phyloP scores from a whole-genome alignment of 768 basidiomycete genomes.

The Gymnopilus dilepis region DNA sequence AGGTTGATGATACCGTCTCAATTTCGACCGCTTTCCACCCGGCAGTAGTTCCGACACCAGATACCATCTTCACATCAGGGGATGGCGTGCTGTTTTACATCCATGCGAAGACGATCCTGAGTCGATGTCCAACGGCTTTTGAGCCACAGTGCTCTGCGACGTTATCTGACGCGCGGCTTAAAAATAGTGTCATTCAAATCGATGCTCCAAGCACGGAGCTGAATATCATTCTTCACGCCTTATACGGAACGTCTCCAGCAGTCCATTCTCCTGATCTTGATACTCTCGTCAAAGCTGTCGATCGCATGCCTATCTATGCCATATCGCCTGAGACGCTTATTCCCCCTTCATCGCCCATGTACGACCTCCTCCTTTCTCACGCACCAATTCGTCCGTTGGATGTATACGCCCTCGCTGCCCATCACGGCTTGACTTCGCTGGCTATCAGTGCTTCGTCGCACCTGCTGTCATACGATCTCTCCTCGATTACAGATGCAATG shows the following conservation, averaged over 20 bases:
- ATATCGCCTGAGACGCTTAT: slow-evolving; percentile 32
- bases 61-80: slow-evolving; percentile 52
- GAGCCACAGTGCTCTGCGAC: background rate
- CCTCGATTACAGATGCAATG: slow-evolving; percentile 41
- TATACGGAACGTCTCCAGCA: slow-evolving; percentile 57
- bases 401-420: slow-evolving; percentile 46
- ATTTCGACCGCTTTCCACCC: slow-evolving; percentile 38
- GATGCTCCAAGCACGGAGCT: slow-evolving; percentile 50
- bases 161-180: slow-evolving; percentile 14
- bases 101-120: slow-evolving; percentile 47
- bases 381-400: slow-evolving; percentile 42
- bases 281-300: slow-evolving; percentile 49
- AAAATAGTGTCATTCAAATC: slow-evolving; percentile 43
- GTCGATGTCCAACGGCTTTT: slow-evolving; percentile 46
- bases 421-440: slow-evolving; percentile 40
- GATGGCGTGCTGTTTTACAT: slow-evolving; percentile 72
- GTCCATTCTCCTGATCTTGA: slow-evolving; percentile 56
- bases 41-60: slow-evolving; percentile 20
- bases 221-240: slow-evolving; percentile 59
- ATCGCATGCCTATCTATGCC: slow-evolving; percentile 34
- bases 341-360: slow-evolving; percentile 32
- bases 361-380: slow-evolving; percentile 36
- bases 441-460: slow-evolving; percentile 46
- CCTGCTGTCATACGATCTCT: slow-evolving; percentile 41
- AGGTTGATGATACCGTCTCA: slow-evolving; percentile 15